A percentile compares a stretch with the other conserved stretches of the same genome.
Conservation (phyloP, 2,329 filamentous ascomycete genomes). For the Talaromyces atroroseus region DNA sequence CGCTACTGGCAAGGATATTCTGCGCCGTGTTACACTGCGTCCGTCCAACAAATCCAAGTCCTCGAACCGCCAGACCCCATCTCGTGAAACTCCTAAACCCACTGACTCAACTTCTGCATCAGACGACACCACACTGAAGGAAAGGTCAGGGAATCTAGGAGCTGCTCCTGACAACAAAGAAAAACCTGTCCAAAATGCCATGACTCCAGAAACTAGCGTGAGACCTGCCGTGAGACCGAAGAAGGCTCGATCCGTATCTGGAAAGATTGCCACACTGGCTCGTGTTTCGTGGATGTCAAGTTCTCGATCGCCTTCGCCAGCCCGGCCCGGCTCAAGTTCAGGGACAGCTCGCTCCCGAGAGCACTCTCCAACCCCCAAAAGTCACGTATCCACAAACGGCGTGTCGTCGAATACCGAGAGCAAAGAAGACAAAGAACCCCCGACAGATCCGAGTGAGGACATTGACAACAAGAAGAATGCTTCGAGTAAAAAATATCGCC, state of each 20-base stretch:
- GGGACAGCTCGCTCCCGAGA: slow-evolving; percentile 24
- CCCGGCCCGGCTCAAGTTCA: slow-evolving; percentile 17
- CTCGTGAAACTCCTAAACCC: not conserved
- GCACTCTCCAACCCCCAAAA: slow-evolving; percentile 19
- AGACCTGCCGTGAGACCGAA: slow-evolving; percentile 23
- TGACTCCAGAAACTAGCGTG: not conserved
- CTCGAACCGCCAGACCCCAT: slow-evolving; percentile 21
- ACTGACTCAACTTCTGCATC: not conserved
- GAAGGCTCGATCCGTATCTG: slow-evolving; percentile 46
- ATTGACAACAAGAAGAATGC: slow-evolving; percentile 26
- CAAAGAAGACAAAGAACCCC: slow-evolving; percentile 7
- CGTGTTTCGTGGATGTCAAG: slow-evolving; percentile 47
- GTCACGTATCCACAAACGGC: slow-evolving; percentile 2
- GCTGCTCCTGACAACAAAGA: slow-evolving; percentile 4
- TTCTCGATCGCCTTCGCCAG: slow-evolving; percentile 19
- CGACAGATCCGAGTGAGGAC: slow-evolving; percentile 17
- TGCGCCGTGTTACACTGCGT: slow-evolving; percentile 37
- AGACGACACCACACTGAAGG: not conserved
- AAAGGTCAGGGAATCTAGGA: not conserved
- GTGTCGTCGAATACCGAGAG: slow-evolving; percentile 17
- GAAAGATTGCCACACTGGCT: slow-evolving; percentile 46
- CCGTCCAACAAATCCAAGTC: slow-evolving; percentile 28
- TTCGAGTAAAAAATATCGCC: slow-evolving; percentile 32
- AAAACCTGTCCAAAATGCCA: not conserved
- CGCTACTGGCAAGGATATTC: slow-evolving; percentile 36